Base-by-base conservation (phyloP, 768 basidiomycete genomes). In the Leccinum arenicola region DNA sequence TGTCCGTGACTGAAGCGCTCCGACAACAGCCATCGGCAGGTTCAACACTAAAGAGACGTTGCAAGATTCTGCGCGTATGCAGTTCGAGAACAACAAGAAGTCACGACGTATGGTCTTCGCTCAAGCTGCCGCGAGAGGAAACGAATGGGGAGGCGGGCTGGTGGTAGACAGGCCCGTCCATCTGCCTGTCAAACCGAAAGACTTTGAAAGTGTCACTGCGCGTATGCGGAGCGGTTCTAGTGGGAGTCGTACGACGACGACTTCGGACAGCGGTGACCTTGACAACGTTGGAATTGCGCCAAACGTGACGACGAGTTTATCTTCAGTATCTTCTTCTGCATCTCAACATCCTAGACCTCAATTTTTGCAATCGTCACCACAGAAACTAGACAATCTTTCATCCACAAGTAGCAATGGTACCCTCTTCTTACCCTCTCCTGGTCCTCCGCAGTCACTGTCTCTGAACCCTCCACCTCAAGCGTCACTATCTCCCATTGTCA, bases 171-270 rank as follows among this genome's bases (percentile, higher is more conserved):
- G 78, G 52, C 78, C 80, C 19, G 77, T 77, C 15, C 78, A 80
- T 55, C 70, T 84, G 29, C 78, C 81, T 19, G 68, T 80, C 25
- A 81, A 80, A 60, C 71, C 77, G 58, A 77, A 76, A 48, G 77
- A 80, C 58, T 49, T 74, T 55, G 66, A 67, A 58, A 76, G 70
- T 56, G 74, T 73, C 29, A 70, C 71, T 35, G 78, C 81, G 6
- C 83, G 90, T 59, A 79, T 91, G 78, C 83, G 91, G 61, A 91
- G 90, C 70, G 88, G 90, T 29, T 91, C 90, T 50, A 89, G 89
- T 6, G 88, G 87, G 50, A 91, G 88, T 75, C 83, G 87, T 54
- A 90, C 88, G 9, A 90, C 89, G 14, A 74, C 82, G 33, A 88
- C 88, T 33, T 89, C 89, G 50, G 89, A 91, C 66, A 88, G 85